Evolutionary conservation across 805 yeast species (phyloP).

Genomic region (Metschnikowia sp.): DNA sequence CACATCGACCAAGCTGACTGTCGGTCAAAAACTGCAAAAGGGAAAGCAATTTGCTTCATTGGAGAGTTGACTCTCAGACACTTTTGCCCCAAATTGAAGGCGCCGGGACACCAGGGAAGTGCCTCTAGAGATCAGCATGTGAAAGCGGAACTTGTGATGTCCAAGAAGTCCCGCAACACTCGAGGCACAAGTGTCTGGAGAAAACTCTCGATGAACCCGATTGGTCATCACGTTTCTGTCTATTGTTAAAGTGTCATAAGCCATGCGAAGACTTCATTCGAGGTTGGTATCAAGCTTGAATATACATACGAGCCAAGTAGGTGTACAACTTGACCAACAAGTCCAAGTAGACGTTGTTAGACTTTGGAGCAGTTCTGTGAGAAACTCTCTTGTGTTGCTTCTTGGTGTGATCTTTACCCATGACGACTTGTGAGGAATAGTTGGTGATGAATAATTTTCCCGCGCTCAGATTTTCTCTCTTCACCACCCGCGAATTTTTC

Average conservation of each 20-base stretch:
- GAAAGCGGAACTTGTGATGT: neutral
- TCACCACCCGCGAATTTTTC: slow-evolving; percentile 6
- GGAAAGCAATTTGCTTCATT: neutral
- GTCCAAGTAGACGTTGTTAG: slow-evolving; percentile 98
- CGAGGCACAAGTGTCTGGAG: slow-evolving; percentile 8
- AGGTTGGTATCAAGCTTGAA: slow-evolving; percentile 3
- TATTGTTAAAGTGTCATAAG: slow-evolving; percentile 4
- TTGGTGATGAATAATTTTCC: slow-evolving; percentile 2
- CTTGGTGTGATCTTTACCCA: slow-evolving; percentile 97
- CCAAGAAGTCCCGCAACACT: slow-evolving; percentile 5
- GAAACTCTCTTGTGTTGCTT: slow-evolving; percentile 95
- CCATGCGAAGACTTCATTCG: slow-evolving; percentile 4
- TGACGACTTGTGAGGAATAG: slow-evolving; percentile 28
- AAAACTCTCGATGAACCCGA: neutral
- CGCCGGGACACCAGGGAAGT: neutral
- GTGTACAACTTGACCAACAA: slow-evolving; percentile 97
- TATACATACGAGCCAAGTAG: slow-evolving; percentile 97
- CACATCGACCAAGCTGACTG: too few species aligned
- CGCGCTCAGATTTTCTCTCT: slow-evolving; percentile 2
- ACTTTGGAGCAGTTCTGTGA: slow-evolving; percentile 99
- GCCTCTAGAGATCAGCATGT: too few species aligned
- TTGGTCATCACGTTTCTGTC: neutral
- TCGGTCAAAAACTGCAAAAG: neutral
- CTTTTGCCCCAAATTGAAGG: slow-evolving; percentile 7
- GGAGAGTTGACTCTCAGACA: slow-evolving; percentile 5